phyloP scores from a whole-genome alignment of 1,284 basidiomycete genomes.

The Ustilago curta region DNA sequence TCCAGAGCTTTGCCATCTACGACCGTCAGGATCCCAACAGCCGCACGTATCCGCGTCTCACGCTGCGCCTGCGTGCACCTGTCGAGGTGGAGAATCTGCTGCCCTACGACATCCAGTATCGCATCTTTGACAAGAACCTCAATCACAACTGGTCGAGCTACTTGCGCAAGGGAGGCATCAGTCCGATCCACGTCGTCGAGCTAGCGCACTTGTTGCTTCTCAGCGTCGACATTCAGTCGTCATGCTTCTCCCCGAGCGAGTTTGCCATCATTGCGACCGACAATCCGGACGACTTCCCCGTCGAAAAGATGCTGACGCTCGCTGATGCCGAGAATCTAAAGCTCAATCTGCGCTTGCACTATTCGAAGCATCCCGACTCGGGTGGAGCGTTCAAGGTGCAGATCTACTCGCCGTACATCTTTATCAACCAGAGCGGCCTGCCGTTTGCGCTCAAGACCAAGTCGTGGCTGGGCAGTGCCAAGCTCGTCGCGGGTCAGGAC shows the following conservation, averaged over 20 bases:
- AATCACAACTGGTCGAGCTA: slow-evolving; percentile 87
- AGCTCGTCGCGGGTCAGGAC: slow-evolving; percentile 86
- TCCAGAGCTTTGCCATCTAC: slow-evolving; percentile 90
- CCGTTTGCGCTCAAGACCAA: slow-evolving; percentile 84
- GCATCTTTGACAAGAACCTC: slow-evolving; percentile 93
- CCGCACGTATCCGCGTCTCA: slow-evolving; percentile 80
- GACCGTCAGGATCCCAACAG: slow-evolving; percentile 77
- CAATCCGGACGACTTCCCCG: slow-evolving; percentile 87
- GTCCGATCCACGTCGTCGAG: slow-evolving; percentile 97
- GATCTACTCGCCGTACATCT: slow-evolving; percentile 90
- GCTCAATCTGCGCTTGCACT: slow-evolving; percentile 86
- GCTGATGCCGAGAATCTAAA: slow-evolving; percentile 83
- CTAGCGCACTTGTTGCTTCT: slow-evolving; percentile 92
- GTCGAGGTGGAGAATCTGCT: slow-evolving; percentile 96
- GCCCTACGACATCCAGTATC: slow-evolving; percentile 94
- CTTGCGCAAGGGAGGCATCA: slow-evolving; percentile 90
- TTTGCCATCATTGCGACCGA: slow-evolving; percentile 98
- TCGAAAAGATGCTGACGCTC: slow-evolving; percentile 80
- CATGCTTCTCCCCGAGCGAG: slow-evolving; percentile 95
- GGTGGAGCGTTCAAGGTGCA: slow-evolving; percentile 99
- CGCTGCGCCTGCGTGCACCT: slow-evolving; percentile 89
- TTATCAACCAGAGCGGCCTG: slow-evolving; percentile 92
- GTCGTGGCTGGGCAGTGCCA: slow-evolving; percentile 78
- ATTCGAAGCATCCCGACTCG: slow-evolving; percentile 81
- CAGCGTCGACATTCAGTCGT: slow-evolving; percentile 82